Evolutionary conservation across 306 rosid genomes (phyloP).

Genomic region (Prosopis cineraria): DNA sequence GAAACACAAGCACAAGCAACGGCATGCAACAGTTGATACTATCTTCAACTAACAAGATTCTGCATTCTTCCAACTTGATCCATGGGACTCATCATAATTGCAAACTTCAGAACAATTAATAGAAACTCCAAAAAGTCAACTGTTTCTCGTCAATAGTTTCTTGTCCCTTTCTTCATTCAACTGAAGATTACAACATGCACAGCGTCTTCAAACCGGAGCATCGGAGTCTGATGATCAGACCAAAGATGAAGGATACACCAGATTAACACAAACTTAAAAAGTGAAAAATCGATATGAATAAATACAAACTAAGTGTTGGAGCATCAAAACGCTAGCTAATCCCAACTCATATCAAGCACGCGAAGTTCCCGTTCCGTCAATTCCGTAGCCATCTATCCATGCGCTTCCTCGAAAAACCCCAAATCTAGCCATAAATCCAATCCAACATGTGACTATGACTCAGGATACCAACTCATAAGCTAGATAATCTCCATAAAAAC

Average conservation of each 20-base stretch:
- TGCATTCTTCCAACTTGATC: slow-evolving; percentile 15
- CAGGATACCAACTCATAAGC: background rate
- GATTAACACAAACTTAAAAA: background rate
- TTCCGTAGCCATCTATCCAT: background rate
- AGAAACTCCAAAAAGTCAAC: slow-evolving; percentile 37
- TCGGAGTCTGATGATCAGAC: too few species aligned
- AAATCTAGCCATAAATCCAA: background rate
- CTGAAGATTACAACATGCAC: background rate
- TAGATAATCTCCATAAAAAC: slow-evolving; percentile 13
- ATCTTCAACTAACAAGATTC: slow-evolving; percentile 22
- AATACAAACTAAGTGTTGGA: slow-evolving; percentile 18
- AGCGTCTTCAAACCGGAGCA: background rate
- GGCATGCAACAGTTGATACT: background rate
- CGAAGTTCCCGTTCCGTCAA: background rate
- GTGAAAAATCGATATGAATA: background rate
- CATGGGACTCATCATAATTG: background rate
- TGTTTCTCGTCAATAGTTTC: slow-evolving; percentile 1
- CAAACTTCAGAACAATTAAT: slow-evolving; percentile 2
- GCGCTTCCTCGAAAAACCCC: slow-evolving; percentile 3
- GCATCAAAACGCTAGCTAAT: background rate
- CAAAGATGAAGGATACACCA: background rate
- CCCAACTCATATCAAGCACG: background rate
- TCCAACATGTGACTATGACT: background rate
- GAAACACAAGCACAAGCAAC: slow-evolving; percentile 14
- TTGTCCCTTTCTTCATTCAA: background rate